Evolutionary conservation across 176 grass and related monocot species (phyloP).

Genomic region (Oryza punctata): DNA sequence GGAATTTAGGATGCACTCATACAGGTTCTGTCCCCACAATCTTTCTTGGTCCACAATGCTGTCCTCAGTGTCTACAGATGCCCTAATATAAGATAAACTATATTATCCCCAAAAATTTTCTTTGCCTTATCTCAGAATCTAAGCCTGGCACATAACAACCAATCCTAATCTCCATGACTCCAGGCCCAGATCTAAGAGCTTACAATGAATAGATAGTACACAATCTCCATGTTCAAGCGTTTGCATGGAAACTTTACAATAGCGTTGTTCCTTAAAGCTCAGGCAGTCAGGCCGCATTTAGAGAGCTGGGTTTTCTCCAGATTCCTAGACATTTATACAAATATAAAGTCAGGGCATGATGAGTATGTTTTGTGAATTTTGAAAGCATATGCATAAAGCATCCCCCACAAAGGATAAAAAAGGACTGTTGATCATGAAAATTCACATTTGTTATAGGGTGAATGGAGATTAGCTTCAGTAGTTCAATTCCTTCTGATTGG

Average conservation of each 20-base stretch:
- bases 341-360: background rate
- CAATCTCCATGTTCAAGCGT: background rate
- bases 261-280: background rate
- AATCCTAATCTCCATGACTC: background rate
- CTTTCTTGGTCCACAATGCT: conserved; percentile 28
- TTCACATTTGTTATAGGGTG: background rate
- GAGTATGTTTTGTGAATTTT: conserved; percentile 5
- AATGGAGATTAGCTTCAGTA: background rate
- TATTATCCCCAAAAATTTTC: background rate
- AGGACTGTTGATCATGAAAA: background rate
- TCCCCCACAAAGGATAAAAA: background rate
- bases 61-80: conserved; percentile 29
- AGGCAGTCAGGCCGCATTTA: background rate
- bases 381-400: background rate
- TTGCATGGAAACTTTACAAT: conserved; percentile 7
- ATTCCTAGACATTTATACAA: background rate
- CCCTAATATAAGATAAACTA: conserved; percentile 15
- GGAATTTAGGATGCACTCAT: conserved; percentile 34
- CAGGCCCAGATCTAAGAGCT: background rate
- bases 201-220: background rate
- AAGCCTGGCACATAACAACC: conserved; percentile 1
- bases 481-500: background rate
- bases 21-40: conserved; percentile 30
- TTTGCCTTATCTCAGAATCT: background rate
- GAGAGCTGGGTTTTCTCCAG: background rate